Percentiles rank a stretch among this genome's conserved stretches.
Conservation (phyloP, 768 basidiomycete species). For the Leccinellum rugosiceps region DNA sequence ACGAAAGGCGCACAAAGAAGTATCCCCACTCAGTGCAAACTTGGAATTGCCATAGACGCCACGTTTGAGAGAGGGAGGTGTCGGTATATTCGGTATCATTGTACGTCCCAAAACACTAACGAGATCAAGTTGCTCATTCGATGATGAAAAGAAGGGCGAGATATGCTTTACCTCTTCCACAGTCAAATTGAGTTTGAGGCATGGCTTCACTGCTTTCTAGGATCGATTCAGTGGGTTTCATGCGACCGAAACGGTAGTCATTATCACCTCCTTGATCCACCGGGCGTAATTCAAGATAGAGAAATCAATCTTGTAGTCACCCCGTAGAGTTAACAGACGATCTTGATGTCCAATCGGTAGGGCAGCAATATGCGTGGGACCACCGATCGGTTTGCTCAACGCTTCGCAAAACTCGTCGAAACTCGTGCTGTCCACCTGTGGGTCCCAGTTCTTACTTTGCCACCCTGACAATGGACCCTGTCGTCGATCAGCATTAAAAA, state of each 20-base stretch:
- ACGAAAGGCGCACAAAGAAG: constrained; percentile 56
- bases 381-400: constrained; percentile 45
- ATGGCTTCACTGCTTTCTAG: constrained; percentile 56
- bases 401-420: constrained; percentile 71
- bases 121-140: neutral
- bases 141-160: neutral
- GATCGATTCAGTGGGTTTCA: neutral
- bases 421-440: constrained; percentile 51
- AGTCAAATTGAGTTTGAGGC: constrained; percentile 41
- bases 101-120: constrained; percentile 83
- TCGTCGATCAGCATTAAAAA: neutral
- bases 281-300: constrained; percentile 69
- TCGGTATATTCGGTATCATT: constrained; percentile 63
- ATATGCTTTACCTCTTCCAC: constrained; percentile 48
- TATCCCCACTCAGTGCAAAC: constrained; percentile 97
- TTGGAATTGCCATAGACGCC: constrained; percentile 90
- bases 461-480: constrained; percentile 65
- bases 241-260: neutral
- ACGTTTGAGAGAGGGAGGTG: constrained; percentile 62
- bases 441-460: constrained; percentile 90
- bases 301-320: constrained; percentile 51
- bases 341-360: constrained; percentile 48
- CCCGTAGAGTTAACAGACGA: constrained; percentile 46
- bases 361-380: constrained; percentile 28
- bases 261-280: constrained; percentile 67